Evolutionary conservation across 2,329 filamentous ascomycete species (phyloP).

Genomic region (Ascocoryne sarcoides): DNA sequence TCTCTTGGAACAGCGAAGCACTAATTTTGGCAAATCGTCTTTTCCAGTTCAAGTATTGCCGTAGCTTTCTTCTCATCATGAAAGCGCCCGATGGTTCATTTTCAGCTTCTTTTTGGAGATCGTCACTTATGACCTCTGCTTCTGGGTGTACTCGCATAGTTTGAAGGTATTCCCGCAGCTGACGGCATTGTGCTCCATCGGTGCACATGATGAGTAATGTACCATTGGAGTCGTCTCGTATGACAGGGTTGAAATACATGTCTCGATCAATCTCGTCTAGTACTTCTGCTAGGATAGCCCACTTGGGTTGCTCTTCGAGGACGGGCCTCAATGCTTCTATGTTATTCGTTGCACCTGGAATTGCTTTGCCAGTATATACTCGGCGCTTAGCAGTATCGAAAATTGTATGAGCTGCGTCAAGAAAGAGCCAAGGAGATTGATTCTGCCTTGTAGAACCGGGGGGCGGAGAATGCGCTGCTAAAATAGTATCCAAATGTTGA

Average conservation of each 20-base stretch:
- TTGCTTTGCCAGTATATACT: conserved; percentile 66
- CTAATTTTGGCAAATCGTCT: conserved; percentile 80
- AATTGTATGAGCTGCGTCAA: conserved; percentile 89
- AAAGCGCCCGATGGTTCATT: conserved; percentile 65
- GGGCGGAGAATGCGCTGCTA: conserved; percentile 80
- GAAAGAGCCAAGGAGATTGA: conserved; percentile 91
- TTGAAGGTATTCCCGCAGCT: conserved; percentile 84
- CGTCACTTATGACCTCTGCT: conserved; percentile 32
- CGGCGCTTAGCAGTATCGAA: conserved; percentile 83
- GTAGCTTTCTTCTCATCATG: conserved; percentile 83
- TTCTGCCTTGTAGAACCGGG: conserved; percentile 80
- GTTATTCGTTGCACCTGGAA: conserved; percentile 24
- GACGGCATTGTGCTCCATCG: conserved; percentile 75
- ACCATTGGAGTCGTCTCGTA: conserved; percentile 79
- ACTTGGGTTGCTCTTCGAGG: conserved; percentile 92
- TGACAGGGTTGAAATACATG: conserved; percentile 69
- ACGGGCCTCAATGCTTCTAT: conserved; percentile 57
- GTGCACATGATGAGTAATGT: conserved; percentile 93
- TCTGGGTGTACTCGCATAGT: conserved; percentile 69
- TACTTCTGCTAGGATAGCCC: conserved; percentile 80
- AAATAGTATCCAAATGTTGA: conserved; percentile 87
- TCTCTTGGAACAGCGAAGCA: conserved; percentile 67
- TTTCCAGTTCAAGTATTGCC: conserved; percentile 87
- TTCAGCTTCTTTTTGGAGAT: conserved; percentile 37
- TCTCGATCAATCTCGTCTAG: conserved; percentile 90